Conservation (phyloP, 78 protist species). For the slime mould (Dictyostelium discoideum) region dicty_2.7 NC_007089.4:6243501-6244000, state of each 20-base stretch:
- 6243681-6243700: slow-evolving; percentile 56
- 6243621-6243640: slow-evolving; percentile 69
- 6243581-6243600: slow-evolving; percentile 58
- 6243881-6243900: slow-evolving; percentile 64
- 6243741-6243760: slow-evolving; percentile 52
- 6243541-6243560: slow-evolving; percentile 60
- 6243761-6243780: slow-evolving; percentile 45
- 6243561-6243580: slow-evolving; percentile 81
- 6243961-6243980: slow-evolving; percentile 26
- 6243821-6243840: slow-evolving; percentile 23
- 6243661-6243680: slow-evolving; percentile 67
- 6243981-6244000: slow-evolving; percentile 47
- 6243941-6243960: slow-evolving; percentile 29
- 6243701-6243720: slow-evolving; percentile 22
- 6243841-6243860: slow-evolving; percentile 26
- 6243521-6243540: slow-evolving; percentile 75
- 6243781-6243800: background rate
- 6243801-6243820: slow-evolving; percentile 34
- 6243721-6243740: slow-evolving; percentile 71
- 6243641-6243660: slow-evolving; percentile 38
- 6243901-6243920: slow-evolving; percentile 52
- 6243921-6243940: slow-evolving; percentile 65
- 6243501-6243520: slow-evolving; percentile 70
- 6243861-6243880: slow-evolving; percentile 54
- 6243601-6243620: slow-evolving; percentile 48